These are phyloP conservation scores for Knufia petricola DNA, from an alignment of 2,329 filamentous ascomycete genomes.

Conservation along the genomic window DNA sequence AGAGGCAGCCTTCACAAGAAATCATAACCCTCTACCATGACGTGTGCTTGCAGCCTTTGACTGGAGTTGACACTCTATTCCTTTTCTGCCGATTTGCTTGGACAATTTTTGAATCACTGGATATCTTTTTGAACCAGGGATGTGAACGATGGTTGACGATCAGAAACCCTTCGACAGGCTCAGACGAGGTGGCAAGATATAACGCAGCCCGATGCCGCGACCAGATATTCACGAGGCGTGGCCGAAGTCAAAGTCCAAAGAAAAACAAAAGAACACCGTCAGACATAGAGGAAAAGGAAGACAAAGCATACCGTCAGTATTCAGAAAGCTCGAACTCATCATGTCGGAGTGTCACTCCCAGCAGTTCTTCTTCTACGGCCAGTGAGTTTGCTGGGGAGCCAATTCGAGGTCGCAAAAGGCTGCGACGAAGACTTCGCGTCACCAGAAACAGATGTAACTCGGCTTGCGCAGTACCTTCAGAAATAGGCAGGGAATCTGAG, in stretches of 20 bases:
- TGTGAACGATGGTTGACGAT: background rate
- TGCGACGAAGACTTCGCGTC: too few species aligned
- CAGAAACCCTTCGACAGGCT: background rate
- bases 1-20: slow-evolving; percentile 1
- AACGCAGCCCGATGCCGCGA: background rate
- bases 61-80: background rate
- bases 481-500: too few species aligned
- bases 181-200: background rate
- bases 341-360: too few species aligned
- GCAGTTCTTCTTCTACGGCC: too few species aligned
- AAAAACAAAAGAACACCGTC: background rate
- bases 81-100: slow-evolving; percentile 2
- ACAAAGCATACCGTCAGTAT: too few species aligned
- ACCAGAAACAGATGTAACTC: too few species aligned
- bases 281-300: too few species aligned
- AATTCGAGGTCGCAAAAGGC: too few species aligned
- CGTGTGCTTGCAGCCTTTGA: background rate
- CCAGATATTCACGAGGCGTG: background rate
- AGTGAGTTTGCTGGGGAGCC: too few species aligned
- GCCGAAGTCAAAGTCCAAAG: slow-evolving; percentile 1
- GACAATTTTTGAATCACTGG: background rate
- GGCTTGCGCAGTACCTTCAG: too few species aligned
- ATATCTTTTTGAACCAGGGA: background rate
- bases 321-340: too few species aligned
- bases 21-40: slow-evolving; percentile 1